A percentile compares a stretch with the other conserved stretches of the same genome.
Conservation (phyloP, 1,284 basidiomycete genomes). For the Ustilago cynodontis region DNA sequence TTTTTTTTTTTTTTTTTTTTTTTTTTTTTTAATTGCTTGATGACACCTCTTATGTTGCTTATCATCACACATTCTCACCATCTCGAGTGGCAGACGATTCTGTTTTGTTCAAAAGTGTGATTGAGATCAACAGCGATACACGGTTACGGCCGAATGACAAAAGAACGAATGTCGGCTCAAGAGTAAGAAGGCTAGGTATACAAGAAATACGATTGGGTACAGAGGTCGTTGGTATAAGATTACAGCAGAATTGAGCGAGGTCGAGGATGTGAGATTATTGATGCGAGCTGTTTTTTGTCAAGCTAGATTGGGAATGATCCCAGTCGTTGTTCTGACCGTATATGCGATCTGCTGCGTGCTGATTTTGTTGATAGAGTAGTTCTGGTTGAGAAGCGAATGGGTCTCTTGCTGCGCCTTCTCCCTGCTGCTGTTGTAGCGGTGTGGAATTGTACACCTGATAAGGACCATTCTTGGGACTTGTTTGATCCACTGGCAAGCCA, state of each 20-base stretch:
- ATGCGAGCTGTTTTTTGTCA: slow-evolving; percentile 10
- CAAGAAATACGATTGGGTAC: background rate
- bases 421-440: slow-evolving; percentile 1
- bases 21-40: background rate
- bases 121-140: too few species aligned
- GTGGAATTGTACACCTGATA: background rate
- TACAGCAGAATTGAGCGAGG: background rate
- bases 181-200: background rate
- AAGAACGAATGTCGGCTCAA: background rate
- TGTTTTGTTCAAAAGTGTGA: background rate
- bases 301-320: slow-evolving; percentile 14
- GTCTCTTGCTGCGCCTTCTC: background rate
- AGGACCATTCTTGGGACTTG: background rate
- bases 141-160: too few species aligned
- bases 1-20: background rate
- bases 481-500: background rate
- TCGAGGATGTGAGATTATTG: background rate
- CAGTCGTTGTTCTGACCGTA: slow-evolving; percentile 1
- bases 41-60: background rate
- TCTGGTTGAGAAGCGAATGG: slow-evolving; percentile 26
- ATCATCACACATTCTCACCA: background rate
- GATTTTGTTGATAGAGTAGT: background rate
- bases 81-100: background rate
- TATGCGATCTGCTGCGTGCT: background rate
- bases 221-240: too few species aligned